phyloP scores from a whole-genome alignment of 495 filamentous ascomycete genomes.

The Penicillium chermesinum region DNA sequence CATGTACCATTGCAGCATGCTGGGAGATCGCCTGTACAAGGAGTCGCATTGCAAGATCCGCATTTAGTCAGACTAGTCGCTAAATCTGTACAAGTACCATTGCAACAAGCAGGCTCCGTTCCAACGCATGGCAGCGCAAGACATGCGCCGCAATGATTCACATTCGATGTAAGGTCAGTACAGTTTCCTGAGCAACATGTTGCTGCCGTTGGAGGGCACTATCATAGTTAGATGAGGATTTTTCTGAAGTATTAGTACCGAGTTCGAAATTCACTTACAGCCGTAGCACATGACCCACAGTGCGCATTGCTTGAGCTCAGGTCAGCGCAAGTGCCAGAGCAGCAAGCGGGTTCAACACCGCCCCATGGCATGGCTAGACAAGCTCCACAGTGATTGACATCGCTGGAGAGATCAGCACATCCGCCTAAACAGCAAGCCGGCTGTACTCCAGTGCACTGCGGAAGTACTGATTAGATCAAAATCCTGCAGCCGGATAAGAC shows the following conservation, averaged over 20 bases:
- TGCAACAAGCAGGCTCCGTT: conserved; percentile 1
- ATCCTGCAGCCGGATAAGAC: neutral
- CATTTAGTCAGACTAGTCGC: conserved; percentile 1
- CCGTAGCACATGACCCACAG: conserved; percentile 1
- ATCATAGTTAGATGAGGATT: neutral
- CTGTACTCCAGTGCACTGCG: conserved; percentile 2
- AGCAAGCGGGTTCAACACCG: conserved; percentile 12
- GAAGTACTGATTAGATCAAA: neutral
- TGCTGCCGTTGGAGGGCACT: neutral
- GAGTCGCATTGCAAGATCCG: neutral
- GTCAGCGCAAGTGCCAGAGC: conserved; percentile 13
- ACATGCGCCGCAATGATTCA: conserved; percentile 4
- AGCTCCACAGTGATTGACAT: conserved; percentile 8
- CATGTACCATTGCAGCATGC: neutral
- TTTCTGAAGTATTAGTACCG: neutral
- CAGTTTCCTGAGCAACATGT: conserved; percentile 12
- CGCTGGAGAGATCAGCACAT: conserved; percentile 9
- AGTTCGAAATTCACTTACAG: neutral
- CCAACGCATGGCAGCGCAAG: neutral
- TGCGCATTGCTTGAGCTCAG: conserved; percentile 1
- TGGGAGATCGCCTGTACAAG: neutral
- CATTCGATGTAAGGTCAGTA: conserved; percentile 2
- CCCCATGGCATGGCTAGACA: conserved; percentile 11
- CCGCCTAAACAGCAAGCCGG: conserved; percentile 13
- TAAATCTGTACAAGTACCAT: conserved; percentile 5